Evolutionary conservation across 2,329 filamentous ascomycete species (phyloP), one percentile per base, ranked within the genome.

Genomic region (Fusarium oligoseptatum): DNA sequence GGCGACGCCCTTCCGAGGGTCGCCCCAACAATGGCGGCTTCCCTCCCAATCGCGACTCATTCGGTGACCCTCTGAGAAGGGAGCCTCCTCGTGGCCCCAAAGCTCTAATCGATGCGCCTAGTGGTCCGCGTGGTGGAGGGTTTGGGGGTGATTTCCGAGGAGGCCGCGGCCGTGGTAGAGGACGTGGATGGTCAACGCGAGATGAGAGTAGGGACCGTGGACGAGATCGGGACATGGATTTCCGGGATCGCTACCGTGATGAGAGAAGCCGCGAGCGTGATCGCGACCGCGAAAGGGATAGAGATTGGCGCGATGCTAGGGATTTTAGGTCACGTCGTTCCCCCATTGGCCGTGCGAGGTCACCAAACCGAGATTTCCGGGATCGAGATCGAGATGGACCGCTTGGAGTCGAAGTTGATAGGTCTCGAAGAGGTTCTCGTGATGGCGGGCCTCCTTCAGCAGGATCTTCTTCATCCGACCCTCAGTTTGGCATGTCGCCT

Each of bases 31-130:
- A 87, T 66, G 87, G 88, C 32, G 84, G 86, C n/a, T 94, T 94
- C 70, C 89, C 88, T 75, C 83, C 88, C 2, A 89, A 88, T 76
- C 87, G 91, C 74, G 90, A 92, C 74, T 81, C 79, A 14, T 91
- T 91, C 72, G 86, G 88, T 64, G 89, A 91, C 76, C 80, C 87
- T 76, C 73, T 88, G 80, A 81, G 85, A 34, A 88, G 92, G 74
- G 94, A 97, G 73, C 92, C 94, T 2, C 95, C 95, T 4, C 89
- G 95, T 66, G 95, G 94, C 0, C 95, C 95, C 12, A 95, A 95
- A 82, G 94, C 93, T 5, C 85, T 95, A 67, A 89, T 93, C 69
- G 94, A 96, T 70, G 84, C 90, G 34, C 89, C 90, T n/a, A 90
- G 88, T 73, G 91, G 91, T 34, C 92, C 91, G 15, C 89, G 93